Percentiles rank a stretch among this genome's conserved stretches.
Conservation (phyloP, 108 stramenopile species). For the Schizochytrium sp. region DNA sequence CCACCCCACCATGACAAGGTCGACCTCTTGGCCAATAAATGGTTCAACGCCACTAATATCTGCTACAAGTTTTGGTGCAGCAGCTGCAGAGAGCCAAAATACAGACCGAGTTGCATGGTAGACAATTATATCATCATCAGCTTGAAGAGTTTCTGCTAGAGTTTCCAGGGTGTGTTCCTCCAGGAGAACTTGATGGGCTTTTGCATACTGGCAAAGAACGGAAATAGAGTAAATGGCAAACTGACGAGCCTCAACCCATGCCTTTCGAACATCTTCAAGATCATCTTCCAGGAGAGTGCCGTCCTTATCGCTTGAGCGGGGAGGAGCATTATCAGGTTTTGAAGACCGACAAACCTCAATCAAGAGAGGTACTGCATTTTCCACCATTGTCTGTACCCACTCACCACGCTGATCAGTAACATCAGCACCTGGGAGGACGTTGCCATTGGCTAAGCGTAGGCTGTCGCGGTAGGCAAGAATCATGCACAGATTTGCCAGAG, state of each 20-base stretch:
- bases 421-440: not conserved
- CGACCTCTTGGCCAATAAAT: not conserved
- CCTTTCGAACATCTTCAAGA: not conserved
- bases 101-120: not conserved
- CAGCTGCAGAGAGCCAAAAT: constrained; percentile 10
- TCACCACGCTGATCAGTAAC: not conserved
- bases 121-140: constrained; percentile 8
- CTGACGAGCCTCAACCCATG: constrained; percentile 29
- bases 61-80: not conserved
- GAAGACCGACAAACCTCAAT: constrained; percentile 1
- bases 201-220: constrained; percentile 43
- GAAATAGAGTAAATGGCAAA: constrained; percentile 25
- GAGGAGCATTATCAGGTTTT: not conserved
- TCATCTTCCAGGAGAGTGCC: not conserved
- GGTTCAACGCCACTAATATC: constrained; percentile 17
- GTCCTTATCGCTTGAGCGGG: not conserved
- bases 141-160: not conserved
- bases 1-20: constrained; percentile 23
- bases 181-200: constrained; percentile 12
- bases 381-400: constrained; percentile 19
- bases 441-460: not conserved
- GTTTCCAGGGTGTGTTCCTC: not conserved
- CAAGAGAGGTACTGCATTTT: not conserved
- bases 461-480: constrained; percentile 53
- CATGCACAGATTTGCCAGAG: constrained; percentile 39